Evolutionary conservation across 108 stramenopile genomes (phyloP), one percentile per base, ranked within the genome.

Genomic region (Thalassiosira profunda): DNA sequence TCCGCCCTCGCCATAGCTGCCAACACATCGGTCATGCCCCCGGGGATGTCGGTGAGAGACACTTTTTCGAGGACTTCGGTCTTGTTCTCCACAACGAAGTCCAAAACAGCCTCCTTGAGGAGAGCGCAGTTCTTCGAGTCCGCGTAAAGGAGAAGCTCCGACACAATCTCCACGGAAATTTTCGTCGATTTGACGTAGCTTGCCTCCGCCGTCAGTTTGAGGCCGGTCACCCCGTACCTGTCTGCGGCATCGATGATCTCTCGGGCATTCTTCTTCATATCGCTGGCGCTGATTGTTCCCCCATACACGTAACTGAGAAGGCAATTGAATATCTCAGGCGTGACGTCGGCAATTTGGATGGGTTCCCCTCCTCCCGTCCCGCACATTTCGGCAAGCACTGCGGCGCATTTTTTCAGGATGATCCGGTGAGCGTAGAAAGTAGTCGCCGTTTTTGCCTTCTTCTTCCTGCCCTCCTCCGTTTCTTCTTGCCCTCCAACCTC

Each of bases 71-170:
- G n/a, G 1, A 51, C 49, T 17, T 51, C 31, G 37, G 24, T 18
- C 14, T 35, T 43, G 20, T 67, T 21, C 20, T 58, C 26, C 24
- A 58, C 66, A 58, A 67, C 31, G 55, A 41, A 58, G 18, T 67
- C 66, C 56, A 67, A 28, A 5, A 31, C 41, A 28, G 56, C 56
- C 20, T 67, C 48, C 46, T 67, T 67, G 20, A 66, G 31, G 14
- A 56, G 40, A 26, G 66, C 56, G 11, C 38, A 57, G 30, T 40
- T 58, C 25, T 42, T 40, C 8, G 41, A 15, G 18, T 58, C 56
- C 24, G 56, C 56, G 20, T 44, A 58, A 14, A 58, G 56, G 14
- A 58, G n/a, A 44, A 35, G 24, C 14, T 55, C 54, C 35, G 24
- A 18, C 1, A 40, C 54, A 55, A 40, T 55, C 6, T 55, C 54